A percentile compares a stretch with the other conserved stretches of the same genome.
Evolutionary conservation across 352 stramenopile genomes (phyloP).

Genomic region (Phytophthora idaei): DNA sequence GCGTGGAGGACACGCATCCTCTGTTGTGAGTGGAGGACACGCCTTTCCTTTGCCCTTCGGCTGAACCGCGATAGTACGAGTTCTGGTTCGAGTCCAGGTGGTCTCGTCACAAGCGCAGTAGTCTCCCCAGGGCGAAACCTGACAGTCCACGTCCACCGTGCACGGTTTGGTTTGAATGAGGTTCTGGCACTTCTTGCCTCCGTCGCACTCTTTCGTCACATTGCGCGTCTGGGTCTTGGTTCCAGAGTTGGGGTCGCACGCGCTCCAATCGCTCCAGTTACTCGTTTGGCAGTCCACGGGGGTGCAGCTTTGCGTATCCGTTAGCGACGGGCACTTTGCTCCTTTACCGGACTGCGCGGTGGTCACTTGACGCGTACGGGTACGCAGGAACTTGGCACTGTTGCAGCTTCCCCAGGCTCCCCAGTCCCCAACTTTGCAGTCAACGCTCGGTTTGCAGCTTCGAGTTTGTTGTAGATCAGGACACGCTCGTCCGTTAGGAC

Average conservation of each 20-base stretch:
- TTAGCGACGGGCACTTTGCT: conserved; percentile 41
- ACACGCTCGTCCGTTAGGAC: conserved; percentile 47
- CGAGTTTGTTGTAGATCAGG: conserved; percentile 39
- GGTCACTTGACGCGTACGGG: conserved; percentile 45
- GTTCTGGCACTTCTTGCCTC: conserved; percentile 46
- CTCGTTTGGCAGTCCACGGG: conserved; percentile 55
- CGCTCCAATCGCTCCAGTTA: conserved; percentile 50
- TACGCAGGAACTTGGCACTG: conserved; percentile 37
- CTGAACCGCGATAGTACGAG: conserved; percentile 42
- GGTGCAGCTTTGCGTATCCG: conserved; percentile 41
- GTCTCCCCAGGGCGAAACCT: conserved; percentile 51
- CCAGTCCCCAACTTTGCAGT: conserved; percentile 73
- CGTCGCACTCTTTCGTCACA: conserved; percentile 36
- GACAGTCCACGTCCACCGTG: conserved; percentile 47
- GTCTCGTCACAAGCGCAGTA: conserved; percentile 43
- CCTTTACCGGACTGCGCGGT: conserved; percentile 40
- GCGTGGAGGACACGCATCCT: conserved; percentile 38
- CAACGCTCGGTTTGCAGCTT: conserved; percentile 47
- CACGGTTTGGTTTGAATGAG: conserved; percentile 43
- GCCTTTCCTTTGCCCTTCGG: conserved; percentile 44
- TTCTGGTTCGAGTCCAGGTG: conserved; percentile 36
- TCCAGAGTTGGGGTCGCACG: conserved; percentile 35
- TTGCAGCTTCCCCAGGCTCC: conserved; percentile 43
- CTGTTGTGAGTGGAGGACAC: conserved; percentile 45
- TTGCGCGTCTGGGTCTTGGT: conserved; percentile 47